Evolutionary conservation across 2,329 filamentous ascomycete species (phyloP).

Genomic region (Dryadomyces quercus-mongolicae): DNA sequence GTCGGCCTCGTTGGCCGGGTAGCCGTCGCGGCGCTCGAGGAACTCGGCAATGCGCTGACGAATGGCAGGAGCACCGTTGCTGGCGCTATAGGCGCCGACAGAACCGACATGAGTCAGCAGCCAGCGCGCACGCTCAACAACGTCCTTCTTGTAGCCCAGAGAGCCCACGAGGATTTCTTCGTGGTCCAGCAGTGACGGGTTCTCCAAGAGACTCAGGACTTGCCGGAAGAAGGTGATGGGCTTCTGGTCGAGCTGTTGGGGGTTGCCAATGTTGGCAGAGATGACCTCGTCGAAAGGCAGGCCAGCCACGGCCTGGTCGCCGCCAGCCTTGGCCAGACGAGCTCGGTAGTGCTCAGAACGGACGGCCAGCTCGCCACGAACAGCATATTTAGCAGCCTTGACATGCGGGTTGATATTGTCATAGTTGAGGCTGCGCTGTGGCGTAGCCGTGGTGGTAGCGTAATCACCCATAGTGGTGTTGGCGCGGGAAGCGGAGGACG

Average conservation of each 20-base stretch:
- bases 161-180: constrained; percentile 62
- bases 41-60: constrained; percentile 85
- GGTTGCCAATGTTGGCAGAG: constrained; percentile 97
- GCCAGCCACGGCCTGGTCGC: constrained; percentile 14
- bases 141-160: constrained; percentile 83
- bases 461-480: constrained; percentile 14
- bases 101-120: constrained; percentile 76
- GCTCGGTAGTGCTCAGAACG: constrained; percentile 86
- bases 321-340: constrained; percentile 48
- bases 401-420: constrained; percentile 91
- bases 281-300: constrained; percentile 87
- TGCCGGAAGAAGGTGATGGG: constrained; percentile 98
- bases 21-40: constrained; percentile 85
- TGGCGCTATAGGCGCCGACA: constrained; percentile 93
- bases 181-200: constrained; percentile 73
- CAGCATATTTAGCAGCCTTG: constrained; percentile 83
- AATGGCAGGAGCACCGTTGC: constrained; percentile 76
- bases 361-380: constrained; percentile 88
- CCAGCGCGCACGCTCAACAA: constrained; percentile 69
- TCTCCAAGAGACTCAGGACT: constrained; percentile 85
- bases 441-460: constrained; percentile 16
- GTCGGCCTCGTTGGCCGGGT: constrained; percentile 64
- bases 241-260: constrained; percentile 97
- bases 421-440: constrained; percentile 46
- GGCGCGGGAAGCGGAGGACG: constrained; percentile 5